Conservation (phyloP, 2,329 filamentous ascomycete genomes). For the Beauveria sp. region DNA sequence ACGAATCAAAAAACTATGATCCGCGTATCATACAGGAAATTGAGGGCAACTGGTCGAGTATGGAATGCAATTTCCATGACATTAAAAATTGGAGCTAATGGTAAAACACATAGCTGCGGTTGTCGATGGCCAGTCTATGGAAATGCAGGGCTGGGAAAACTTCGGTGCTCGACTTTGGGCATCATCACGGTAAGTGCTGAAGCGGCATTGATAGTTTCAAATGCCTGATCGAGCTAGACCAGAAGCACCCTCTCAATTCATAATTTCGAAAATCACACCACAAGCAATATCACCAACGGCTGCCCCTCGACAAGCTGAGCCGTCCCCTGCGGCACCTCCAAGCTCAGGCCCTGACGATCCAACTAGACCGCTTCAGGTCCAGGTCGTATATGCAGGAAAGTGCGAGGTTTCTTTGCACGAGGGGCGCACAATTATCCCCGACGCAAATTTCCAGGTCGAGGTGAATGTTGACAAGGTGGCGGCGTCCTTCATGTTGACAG, state of each 20-base stretch:
- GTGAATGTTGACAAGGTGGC: neutral
- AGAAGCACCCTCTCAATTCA: neutral
- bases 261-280: neutral
- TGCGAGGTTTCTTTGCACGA: neutral
- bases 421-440: neutral
- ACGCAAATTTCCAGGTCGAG: neutral
- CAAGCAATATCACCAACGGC: neutral
- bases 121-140: conserved; percentile 1
- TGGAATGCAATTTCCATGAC: neutral
- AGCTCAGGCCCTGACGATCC: neutral
- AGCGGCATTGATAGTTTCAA: neutral
- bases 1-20: neutral
- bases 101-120: neutral
- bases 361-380: neutral
- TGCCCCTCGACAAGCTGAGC: neutral
- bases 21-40: neutral
- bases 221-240: neutral
- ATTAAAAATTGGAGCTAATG: neutral
- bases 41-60: conserved; percentile 1
- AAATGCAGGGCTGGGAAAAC: conserved; percentile 1
- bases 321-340: neutral
- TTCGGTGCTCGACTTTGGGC: conserved; percentile 5
- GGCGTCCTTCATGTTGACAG: conserved; percentile 17
- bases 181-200: neutral
- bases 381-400: neutral